Evolutionary conservation across 192 early-diverging fungal species (phyloP).

Genomic region (Coemansia sp.): DNA sequence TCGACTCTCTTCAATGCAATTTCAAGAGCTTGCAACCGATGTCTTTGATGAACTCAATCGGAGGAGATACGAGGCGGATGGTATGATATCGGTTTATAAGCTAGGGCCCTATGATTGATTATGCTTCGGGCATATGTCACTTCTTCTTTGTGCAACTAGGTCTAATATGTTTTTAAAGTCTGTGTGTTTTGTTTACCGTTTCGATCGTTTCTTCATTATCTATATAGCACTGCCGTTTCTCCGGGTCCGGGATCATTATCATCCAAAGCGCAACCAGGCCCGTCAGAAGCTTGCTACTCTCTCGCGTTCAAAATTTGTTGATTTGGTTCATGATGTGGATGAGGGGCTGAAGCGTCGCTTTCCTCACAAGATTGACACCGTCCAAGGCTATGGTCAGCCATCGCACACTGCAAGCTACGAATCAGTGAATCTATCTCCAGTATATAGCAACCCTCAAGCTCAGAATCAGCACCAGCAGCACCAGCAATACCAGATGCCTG

Average conservation of each 20-base stretch:
- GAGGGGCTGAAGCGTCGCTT: slow-evolving; percentile 62
- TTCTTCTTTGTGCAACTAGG: background rate
- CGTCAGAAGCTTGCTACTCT: slow-evolving; percentile 95
- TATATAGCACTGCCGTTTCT: slow-evolving; percentile 70
- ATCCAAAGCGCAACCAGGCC: slow-evolving; percentile 91
- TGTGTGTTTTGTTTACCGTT: background rate
- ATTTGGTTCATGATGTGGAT: slow-evolving; percentile 88
- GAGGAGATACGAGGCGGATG: slow-evolving; percentile 41
- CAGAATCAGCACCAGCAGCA: slow-evolving; percentile 21
- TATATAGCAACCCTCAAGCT: slow-evolving; percentile 18
- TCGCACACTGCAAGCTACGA: slow-evolving; percentile 34
- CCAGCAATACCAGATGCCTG: slow-evolving; percentile 11
- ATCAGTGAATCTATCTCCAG: slow-evolving; percentile 31
- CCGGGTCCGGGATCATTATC: slow-evolving; percentile 81
- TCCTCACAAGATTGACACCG: slow-evolving; percentile 41
- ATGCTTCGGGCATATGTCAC: background rate
- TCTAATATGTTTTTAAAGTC: background rate
- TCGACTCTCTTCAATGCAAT: slow-evolving; percentile 76
- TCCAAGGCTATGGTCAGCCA: slow-evolving; percentile 13
- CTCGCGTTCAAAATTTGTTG: slow-evolving; percentile 81
- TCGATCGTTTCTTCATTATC: background rate
- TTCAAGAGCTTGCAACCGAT: slow-evolving; percentile 92
- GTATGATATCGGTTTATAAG: background rate
- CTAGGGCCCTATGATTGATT: background rate
- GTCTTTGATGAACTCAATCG: slow-evolving; percentile 93